A percentile compares a stretch with the other conserved stretches of the same genome.
Evolutionary conservation across 2,329 filamentous ascomycete species (phyloP).

Genomic region (Zymoseptoria passerinii): DNA sequence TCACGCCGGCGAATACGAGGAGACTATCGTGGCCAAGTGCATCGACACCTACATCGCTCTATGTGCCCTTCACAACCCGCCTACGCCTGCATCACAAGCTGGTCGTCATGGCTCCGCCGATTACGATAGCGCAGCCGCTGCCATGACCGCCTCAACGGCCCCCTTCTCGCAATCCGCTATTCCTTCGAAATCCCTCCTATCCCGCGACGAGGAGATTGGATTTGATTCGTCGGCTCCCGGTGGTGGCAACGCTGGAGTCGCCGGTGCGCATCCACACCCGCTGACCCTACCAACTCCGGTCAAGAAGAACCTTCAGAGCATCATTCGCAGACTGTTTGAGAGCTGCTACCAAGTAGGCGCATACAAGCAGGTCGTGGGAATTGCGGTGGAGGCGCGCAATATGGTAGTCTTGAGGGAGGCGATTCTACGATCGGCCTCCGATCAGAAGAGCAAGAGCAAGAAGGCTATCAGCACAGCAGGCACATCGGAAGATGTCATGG

Average conservation of each 20-base stretch:
- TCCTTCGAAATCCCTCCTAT: slow-evolving; percentile 91
- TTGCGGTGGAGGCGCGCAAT: slow-evolving; percentile 90
- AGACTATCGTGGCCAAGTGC: slow-evolving; percentile 97
- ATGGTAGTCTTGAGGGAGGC: slow-evolving; percentile 77
- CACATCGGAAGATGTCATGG: slow-evolving; percentile 85
- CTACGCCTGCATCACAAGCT: slow-evolving; percentile 27
- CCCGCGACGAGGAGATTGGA: slow-evolving; percentile 62
- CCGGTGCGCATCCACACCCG: slow-evolving; percentile 47
- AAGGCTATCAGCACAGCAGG: slow-evolving; percentile 46
- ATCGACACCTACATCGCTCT: slow-evolving; percentile 94
- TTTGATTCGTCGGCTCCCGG: slow-evolving; percentile 49
- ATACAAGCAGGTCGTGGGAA: slow-evolving; percentile 93
- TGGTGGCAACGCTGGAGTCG: slow-evolving; percentile 47
- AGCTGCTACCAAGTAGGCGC: slow-evolving; percentile 76
- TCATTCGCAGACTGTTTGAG: slow-evolving; percentile 87
- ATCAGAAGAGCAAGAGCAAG: slow-evolving; percentile 62
- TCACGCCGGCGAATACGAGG: slow-evolving; percentile 86
- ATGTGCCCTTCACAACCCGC: slow-evolving; percentile 52
- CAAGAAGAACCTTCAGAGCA: slow-evolving; percentile 68
- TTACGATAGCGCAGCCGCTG: slow-evolving; percentile 45
- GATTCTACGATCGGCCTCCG: slow-evolving; percentile 80
- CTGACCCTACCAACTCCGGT: slow-evolving; percentile 65
- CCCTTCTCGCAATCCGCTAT: slow-evolving; percentile 91
- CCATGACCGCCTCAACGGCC: slow-evolving; percentile 71
- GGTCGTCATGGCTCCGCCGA: slow-evolving; percentile 48